These are phyloP conservation scores for Cadophora luteo-olivacea DNA, from an alignment of 2,329 filamentous ascomycete species.

Conservation along the genomic window DNA sequence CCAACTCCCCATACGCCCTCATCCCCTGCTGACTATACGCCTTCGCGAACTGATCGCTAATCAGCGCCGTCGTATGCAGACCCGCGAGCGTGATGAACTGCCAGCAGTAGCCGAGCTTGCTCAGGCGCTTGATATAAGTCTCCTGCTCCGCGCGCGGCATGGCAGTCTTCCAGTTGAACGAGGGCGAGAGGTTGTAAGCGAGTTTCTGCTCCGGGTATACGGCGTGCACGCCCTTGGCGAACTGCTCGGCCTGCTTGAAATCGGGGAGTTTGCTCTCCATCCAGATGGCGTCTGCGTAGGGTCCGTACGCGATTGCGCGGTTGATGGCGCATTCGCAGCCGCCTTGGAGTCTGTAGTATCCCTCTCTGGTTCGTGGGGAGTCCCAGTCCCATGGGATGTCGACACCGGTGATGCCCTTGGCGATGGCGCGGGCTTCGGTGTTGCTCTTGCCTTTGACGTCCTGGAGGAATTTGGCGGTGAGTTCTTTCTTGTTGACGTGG, in stretches of 20 bases:
- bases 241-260: constrained; percentile 88
- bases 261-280: constrained; percentile 99
- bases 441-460: constrained; percentile 85
- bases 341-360: constrained; percentile 91
- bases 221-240: constrained; percentile 90
- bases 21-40: constrained; percentile 85
- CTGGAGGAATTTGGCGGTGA: constrained; percentile 71
- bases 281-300: constrained; percentile 96
- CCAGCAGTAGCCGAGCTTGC: constrained; percentile 93
- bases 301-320: constrained; percentile 88
- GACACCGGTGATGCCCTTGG: constrained; percentile 75
- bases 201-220: constrained; percentile 98
- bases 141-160: constrained; percentile 93
- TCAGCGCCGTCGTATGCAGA: constrained; percentile 92
- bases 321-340: constrained; percentile 92
- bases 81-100: constrained; percentile 99
- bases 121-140: constrained; percentile 94
- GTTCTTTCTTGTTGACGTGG: constrained; percentile 69
- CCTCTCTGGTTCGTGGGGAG: constrained; percentile 87
- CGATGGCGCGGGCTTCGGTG: constrained; percentile 79
- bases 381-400: constrained; percentile 97
- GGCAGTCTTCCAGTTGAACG: constrained; percentile 99
- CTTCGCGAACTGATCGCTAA: constrained; percentile 85
- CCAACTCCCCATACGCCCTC: constrained; percentile 95
- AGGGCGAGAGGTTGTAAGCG: constrained; percentile 96